Base-by-base conservation (phyloP, 2,329 filamentous ascomycete species). In the Aaosphaeria arxii region DNA sequence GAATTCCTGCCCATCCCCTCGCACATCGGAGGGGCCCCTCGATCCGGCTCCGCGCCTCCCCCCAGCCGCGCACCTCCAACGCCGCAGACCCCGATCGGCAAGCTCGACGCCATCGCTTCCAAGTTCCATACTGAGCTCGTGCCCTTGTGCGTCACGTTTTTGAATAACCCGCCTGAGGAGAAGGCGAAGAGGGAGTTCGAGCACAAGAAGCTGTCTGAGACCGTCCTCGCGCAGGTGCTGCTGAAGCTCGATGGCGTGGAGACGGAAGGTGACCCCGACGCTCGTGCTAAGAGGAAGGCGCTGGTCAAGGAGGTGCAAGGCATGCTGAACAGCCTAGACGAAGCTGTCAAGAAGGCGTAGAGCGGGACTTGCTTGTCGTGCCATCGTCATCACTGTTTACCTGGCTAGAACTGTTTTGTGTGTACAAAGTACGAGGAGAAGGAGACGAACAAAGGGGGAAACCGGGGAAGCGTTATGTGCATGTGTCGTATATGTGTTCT, bases 201-300 rank as follows among this genome's bases (percentile, higher is more conserved):
- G 62, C 86, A 92, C 66, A 84, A 86, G 65, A 85, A 81, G 64
- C 69, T 94, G 13, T 85, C 83, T 4, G 89, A 94, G 74, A 88
- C 85, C 4, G 80, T 91, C 36, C 76, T 94, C 76, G 83, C 86
- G 52, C 86, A 91, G 58, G 82, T 91, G 2, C 63, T 92, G 35
- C 71, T 94, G 54, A 92, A 91, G 72, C 70, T 90, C 36, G 89
- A 94, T 64, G 84, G 80, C 24, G 82, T 92, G 3, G 87, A 92
- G 57, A 85, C 85, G 0, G 85, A 86, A 42, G 87, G 87, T 5
- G 82, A 88, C 55, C 56, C 74, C 7, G 83, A 85, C 9, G 83
- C 87, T 29, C 77, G 88, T 52, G 71, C 77, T 9, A 81, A 76
- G 65, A 75, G 89, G 62, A 91, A 88, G 73, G 86, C 85, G 49